Percentiles rank a stretch among this genome's conserved stretches.
Evolutionary conservation across 2,329 filamentous ascomycete species (phyloP).

Genomic region (Aureobasidium sp.): DNA sequence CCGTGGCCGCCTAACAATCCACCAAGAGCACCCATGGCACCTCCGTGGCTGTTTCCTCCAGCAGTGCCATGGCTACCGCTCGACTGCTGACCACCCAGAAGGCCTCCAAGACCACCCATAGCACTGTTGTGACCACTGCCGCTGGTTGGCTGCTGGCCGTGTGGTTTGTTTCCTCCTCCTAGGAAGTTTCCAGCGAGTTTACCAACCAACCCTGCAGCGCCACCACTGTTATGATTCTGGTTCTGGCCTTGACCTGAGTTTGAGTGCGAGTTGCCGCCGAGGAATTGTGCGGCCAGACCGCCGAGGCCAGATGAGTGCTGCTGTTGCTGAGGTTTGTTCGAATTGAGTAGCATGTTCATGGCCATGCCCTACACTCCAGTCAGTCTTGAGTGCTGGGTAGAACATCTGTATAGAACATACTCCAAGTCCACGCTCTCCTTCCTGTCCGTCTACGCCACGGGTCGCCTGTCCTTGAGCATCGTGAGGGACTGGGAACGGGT

Average conservation of each 20-base stretch:
- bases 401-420: conserved; percentile 16
- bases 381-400: not conserved
- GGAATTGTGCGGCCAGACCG: conserved; percentile 27
- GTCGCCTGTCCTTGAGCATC: conserved; percentile 20
- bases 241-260: conserved; percentile 14
- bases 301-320: conserved; percentile 22
- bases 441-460: conserved; percentile 22
- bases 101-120: conserved; percentile 20
- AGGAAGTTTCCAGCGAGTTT: conserved; percentile 21
- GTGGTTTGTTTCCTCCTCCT: conserved; percentile 20
- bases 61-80: conserved; percentile 18
- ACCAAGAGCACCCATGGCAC: conserved; percentile 19
- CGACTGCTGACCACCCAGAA: conserved; percentile 18
- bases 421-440: conserved; percentile 24
- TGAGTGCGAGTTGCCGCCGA: conserved; percentile 23
- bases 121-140: conserved; percentile 18
- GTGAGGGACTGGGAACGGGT: conserved; percentile 29
- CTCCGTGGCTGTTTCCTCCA: not conserved
- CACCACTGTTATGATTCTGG: conserved; percentile 14
- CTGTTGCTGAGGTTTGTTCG: conserved; percentile 24
- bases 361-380: conserved; percentile 21
- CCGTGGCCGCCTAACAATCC: conserved; percentile 20
- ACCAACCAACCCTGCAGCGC: conserved; percentile 21
- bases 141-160: not conserved
- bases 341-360: conserved; percentile 24